A percentile compares a stretch with the other conserved stretches of the same genome.
Conservation (phyloP, 2,329 filamentous ascomycete species). For the Colletotrichum brevisporum region DNA sequence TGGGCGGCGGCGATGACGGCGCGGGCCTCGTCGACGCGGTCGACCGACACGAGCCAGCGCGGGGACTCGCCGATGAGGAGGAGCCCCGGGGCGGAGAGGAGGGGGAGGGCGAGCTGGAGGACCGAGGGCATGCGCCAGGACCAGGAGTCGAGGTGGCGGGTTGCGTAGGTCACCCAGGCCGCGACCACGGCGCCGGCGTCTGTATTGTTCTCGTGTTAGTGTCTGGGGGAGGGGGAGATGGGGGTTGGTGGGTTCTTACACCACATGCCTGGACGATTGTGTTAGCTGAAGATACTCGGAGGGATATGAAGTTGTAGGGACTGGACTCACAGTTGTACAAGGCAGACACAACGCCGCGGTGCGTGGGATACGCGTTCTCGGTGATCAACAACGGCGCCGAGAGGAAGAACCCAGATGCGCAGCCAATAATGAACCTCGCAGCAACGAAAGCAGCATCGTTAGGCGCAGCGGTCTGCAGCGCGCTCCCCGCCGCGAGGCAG, state of each 20-base stretch:
- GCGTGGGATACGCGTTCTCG: slow-evolving; percentile 51
- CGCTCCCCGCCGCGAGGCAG: slow-evolving; percentile 16
- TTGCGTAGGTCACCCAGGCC: slow-evolving; percentile 46
- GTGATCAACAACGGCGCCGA: slow-evolving; percentile 51
- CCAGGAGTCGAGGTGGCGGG: slow-evolving; percentile 21
- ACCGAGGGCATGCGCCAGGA: slow-evolving; percentile 45
- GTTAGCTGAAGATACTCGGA: not conserved
- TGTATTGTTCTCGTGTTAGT: not conserved
- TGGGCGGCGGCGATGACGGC: slow-evolving; percentile 45
- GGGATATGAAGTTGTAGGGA: not conserved
- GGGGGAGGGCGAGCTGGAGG: slow-evolving; percentile 60
- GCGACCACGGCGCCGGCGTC: slow-evolving; percentile 53
- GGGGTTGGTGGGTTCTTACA: slow-evolving; percentile 4
- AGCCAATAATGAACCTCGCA: slow-evolving; percentile 51
- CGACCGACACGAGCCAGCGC: slow-evolving; percentile 43
- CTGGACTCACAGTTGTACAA: slow-evolving; percentile 15
- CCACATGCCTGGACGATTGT: slow-evolving; percentile 48
- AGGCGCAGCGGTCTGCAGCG: slow-evolving; percentile 45
- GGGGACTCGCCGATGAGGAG: slow-evolving; percentile 48
- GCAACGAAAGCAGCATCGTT: slow-evolving; percentile 49
- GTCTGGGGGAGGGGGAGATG: no score
- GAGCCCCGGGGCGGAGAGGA: slow-evolving; percentile 48
- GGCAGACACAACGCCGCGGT: slow-evolving; percentile 39
- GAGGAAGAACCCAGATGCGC: slow-evolving; percentile 47
- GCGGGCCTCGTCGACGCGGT: slow-evolving; percentile 47